Conservation (phyloP, 106 monocot genomes). For the Acorus calamus region DNA sequence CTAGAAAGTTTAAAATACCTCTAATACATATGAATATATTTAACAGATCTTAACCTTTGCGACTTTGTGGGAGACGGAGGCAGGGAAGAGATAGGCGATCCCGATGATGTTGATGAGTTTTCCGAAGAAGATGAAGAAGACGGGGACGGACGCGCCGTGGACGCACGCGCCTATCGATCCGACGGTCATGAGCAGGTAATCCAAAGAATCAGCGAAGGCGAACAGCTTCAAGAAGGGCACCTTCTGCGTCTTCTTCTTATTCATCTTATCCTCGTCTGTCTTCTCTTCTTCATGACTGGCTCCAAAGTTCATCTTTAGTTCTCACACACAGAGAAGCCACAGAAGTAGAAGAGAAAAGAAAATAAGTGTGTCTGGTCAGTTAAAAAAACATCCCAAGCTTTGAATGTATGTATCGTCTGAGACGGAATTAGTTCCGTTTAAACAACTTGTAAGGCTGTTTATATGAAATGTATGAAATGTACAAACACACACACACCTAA, state of each 20-base stretch:
- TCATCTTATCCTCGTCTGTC: slow-evolving; percentile 1
- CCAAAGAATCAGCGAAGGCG: slow-evolving; percentile 72
- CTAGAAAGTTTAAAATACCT: not conserved
- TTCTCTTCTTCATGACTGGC: not conserved
- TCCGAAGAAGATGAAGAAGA: slow-evolving; percentile 99
- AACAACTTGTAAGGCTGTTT: too few species aligned
- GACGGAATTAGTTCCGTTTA: too few species aligned
- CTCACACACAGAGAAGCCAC: not conserved
- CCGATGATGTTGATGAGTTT: slow-evolving; percentile 98
- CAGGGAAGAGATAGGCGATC: slow-evolving; percentile 82
- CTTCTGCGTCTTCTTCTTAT: slow-evolving; percentile 21
- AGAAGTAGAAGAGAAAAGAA: not conserved
- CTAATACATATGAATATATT: not conserved
- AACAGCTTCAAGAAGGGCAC: slow-evolving; percentile 94
- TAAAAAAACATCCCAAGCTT: too few species aligned
- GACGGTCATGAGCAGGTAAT: slow-evolving; percentile 67
- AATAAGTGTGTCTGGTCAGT: not conserved
- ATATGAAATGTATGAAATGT: too few species aligned
- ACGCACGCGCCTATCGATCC: slow-evolving; percentile 81
- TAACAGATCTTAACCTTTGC: slow-evolving; percentile 27
- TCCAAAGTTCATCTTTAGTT: not conserved
- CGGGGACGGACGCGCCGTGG: slow-evolving; percentile 92
- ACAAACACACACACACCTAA: too few species aligned
- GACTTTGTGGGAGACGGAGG: slow-evolving; percentile 62
- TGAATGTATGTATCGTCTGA: too few species aligned